phyloP scores from a whole-genome alignment of 1,139 yeast genomes.

The Candida pseudocylindracea region DNA sequence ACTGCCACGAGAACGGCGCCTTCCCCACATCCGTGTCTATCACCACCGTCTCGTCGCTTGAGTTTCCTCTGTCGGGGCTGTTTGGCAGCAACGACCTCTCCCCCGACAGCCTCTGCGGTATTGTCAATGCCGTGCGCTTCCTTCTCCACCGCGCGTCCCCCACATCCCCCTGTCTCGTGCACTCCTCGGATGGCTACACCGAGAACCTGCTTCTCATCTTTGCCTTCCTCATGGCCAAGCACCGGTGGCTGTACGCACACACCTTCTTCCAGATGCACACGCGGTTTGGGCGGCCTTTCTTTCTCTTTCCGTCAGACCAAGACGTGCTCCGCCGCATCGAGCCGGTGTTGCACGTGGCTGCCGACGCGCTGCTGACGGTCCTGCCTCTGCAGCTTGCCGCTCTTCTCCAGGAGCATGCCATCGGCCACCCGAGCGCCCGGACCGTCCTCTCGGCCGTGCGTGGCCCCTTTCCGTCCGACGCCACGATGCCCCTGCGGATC shows the following conservation, averaged over 20 bases:
- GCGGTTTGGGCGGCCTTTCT: slow-evolving; percentile 55
- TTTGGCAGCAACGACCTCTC: slow-evolving; percentile 51
- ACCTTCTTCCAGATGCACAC: slow-evolving; percentile 38
- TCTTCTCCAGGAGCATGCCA: slow-evolving; percentile 13
- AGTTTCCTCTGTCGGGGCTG: slow-evolving; percentile 74
- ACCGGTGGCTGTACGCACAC: slow-evolving; percentile 27
- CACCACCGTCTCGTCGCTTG: slow-evolving; percentile 15
- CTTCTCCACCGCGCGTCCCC: slow-evolving; percentile 10
- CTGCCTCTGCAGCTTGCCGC: slow-evolving; percentile 10
- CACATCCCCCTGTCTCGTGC: slow-evolving; percentile 25
- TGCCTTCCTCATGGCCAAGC: slow-evolving; percentile 47
- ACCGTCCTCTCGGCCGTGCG: slow-evolving; percentile 3
- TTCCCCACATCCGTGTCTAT: slow-evolving; percentile 15
- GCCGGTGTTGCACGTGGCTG: slow-evolving; percentile 30
- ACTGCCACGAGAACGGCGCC: slow-evolving; percentile 22
- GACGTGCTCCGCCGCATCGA: slow-evolving; percentile 41
- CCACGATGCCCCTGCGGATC: slow-evolving; percentile 49
- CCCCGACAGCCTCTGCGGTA: slow-evolving; percentile 27
- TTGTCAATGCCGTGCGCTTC: slow-evolving; percentile 30
- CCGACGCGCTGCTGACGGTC: slow-evolving; percentile 5
- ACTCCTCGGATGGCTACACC: slow-evolving; percentile 84
- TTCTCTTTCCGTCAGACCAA: slow-evolving; percentile 61
- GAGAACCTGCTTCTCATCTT: slow-evolving; percentile 62
- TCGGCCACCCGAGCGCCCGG: slow-evolving; percentile 7
- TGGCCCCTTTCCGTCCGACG: slow-evolving; percentile 32